These are phyloP conservation scores for Pholiota adiposa DNA, from an alignment of 1,284 basidiomycete species.

Conservation along the genomic window DNA sequence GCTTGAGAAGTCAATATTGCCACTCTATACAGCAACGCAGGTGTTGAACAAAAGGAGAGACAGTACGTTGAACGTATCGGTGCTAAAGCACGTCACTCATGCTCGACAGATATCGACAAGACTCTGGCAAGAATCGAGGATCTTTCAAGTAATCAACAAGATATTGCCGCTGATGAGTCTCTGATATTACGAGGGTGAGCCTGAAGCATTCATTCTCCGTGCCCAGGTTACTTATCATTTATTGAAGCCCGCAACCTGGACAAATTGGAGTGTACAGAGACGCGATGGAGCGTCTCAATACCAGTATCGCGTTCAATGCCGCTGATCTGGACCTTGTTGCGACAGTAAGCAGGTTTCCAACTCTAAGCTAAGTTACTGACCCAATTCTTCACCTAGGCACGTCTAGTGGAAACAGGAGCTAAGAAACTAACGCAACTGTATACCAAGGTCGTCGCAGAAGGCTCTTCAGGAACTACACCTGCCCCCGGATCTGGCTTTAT, in stretches of 20 bases:
- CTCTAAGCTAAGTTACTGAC: slow-evolving; percentile 1
- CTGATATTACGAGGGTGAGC: slow-evolving; percentile 75
- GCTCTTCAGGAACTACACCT: slow-evolving; percentile 70
- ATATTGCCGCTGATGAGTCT: slow-evolving; percentile 77
- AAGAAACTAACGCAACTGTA: slow-evolving; percentile 80
- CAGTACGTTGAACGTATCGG: slow-evolving; percentile 48
- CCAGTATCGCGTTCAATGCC: slow-evolving; percentile 76
- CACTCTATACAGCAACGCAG: slow-evolving; percentile 75
- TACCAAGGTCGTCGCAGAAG: slow-evolving; percentile 81
- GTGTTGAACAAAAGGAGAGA: slow-evolving; percentile 69
- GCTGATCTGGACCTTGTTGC: slow-evolving; percentile 61
- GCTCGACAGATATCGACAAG: slow-evolving; percentile 71
- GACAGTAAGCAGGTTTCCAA: slow-evolving; percentile 48
- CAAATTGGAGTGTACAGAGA: slow-evolving; percentile 70
- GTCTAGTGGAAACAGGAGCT: slow-evolving; percentile 76
- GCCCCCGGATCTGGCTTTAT: slow-evolving; percentile 60
- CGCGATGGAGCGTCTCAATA: slow-evolving; percentile 74
- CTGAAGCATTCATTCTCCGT: not conserved
- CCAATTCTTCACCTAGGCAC: slow-evolving; percentile 48
- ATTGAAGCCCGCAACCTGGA: slow-evolving; percentile 64
- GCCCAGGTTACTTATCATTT: slow-evolving; percentile 5
- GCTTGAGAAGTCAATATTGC: slow-evolving; percentile 80
- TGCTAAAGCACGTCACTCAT: not conserved
- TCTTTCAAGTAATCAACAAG: slow-evolving; percentile 73
- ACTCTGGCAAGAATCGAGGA: slow-evolving; percentile 78